Conservation (phyloP, 352 stramenopile genomes). For the Phytopythium ostracodes region DNA sequence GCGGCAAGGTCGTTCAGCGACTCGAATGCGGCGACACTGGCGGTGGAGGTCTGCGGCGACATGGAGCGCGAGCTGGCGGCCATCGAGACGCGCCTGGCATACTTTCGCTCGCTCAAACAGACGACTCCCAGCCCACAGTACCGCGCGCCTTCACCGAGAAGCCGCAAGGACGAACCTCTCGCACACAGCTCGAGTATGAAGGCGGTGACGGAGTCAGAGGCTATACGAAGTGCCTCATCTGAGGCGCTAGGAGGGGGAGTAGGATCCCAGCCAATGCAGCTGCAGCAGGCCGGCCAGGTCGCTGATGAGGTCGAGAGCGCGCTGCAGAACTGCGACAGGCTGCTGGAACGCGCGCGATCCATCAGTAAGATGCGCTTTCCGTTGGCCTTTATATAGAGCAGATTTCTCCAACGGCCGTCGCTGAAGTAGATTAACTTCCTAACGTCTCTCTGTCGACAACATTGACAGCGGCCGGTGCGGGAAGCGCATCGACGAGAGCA, state of each 20-base stretch:
- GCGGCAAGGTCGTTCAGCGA: background rate
- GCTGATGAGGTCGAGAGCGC: constrained; percentile 52
- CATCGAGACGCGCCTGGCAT: constrained; percentile 28
- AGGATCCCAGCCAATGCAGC: constrained; percentile 10
- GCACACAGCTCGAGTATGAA: background rate
- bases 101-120: constrained; percentile 13
- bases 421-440: background rate
- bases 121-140: background rate
- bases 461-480: background rate
- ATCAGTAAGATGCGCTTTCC: constrained; percentile 13
- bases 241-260: no score
- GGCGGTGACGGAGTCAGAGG: background rate
- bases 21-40: background rate
- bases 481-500: background rate
- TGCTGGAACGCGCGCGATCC: constrained; percentile 31
- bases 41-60: constrained; percentile 31
- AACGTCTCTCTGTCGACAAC: background rate
- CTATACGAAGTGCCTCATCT: background rate
- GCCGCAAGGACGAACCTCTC: background rate
- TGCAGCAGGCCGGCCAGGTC: constrained; percentile 36
- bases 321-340: constrained; percentile 44
- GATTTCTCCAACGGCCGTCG: no score
- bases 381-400: background rate
- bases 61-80: constrained; percentile 36
- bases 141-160: background rate